phyloP scores from a whole-genome alignment of 805 yeast species.

The Sporopachydermia lactativora region DNA sequence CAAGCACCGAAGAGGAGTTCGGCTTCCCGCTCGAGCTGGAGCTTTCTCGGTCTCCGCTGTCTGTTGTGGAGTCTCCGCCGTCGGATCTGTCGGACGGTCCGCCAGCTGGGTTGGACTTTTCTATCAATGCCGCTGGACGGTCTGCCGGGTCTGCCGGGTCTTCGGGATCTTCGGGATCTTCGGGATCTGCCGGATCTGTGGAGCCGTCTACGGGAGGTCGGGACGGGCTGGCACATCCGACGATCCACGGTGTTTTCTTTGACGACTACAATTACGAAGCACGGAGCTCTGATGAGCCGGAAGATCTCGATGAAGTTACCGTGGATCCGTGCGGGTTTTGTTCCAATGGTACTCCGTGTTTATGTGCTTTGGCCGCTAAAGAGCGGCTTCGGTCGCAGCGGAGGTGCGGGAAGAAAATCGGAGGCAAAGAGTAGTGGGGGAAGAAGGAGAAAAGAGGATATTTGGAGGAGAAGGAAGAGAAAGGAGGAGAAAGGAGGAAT shows the following conservation, averaged over 20 bases:
- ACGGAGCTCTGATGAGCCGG: not conserved
- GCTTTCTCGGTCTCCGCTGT: not conserved
- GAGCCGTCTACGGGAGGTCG: not conserved
- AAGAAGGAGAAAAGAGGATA: too few species aligned
- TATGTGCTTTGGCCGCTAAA: not conserved
- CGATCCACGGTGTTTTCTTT: not conserved
- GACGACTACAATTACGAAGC: conserved; percentile 1
- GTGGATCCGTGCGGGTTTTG: not conserved
- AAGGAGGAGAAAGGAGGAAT: too few species aligned
- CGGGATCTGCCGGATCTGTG: not conserved
- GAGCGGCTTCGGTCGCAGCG: too few species aligned
- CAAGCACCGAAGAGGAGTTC: not conserved
- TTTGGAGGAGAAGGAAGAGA: too few species aligned
- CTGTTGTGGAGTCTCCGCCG: not conserved
- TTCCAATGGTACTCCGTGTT: not conserved
- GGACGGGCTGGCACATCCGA: not conserved
- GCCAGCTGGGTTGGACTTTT: not conserved
- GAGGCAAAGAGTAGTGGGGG: too few species aligned
- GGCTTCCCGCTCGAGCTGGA: too few species aligned
- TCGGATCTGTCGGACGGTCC: not conserved
- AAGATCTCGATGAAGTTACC: not conserved
- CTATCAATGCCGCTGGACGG: not conserved
- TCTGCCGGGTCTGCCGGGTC: not conserved
- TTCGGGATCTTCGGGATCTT: not conserved
- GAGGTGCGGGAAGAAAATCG: too few species aligned